Base-by-base conservation (phyloP, 2,329 filamentous ascomycete genomes). In the Ophiostoma piceae region DNA sequence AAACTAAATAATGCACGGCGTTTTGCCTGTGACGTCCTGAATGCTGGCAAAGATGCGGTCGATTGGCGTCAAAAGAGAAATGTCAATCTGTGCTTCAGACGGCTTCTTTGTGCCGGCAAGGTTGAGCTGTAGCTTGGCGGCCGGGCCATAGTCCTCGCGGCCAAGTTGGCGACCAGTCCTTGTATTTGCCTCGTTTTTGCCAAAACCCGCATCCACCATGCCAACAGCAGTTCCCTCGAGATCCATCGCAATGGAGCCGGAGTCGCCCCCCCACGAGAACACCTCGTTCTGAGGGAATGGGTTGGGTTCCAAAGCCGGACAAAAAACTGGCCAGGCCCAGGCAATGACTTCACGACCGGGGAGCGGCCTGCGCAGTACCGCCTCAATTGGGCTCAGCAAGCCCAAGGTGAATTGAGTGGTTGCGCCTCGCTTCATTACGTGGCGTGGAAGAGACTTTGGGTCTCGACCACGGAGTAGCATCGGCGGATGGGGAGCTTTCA, bases 41-140 rank as follows among this genome's bases (percentile, higher is more conserved):
- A 64, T 64, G 60, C 60, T 37, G 19, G 60, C 60, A 37, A 64
- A 64, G 8, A 64, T 64, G 12, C 29, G 29, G 5, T 64, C 60
- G 7, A 64, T 64, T 2, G 60, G 60, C 2, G 16, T 64, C 14
- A 64, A n/a, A 32, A 64, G 19, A 6, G 60, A 64, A n/a, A 64
- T n/a, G 5, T 39, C 60, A 8, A 62, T 35, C 14, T 62, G 29
- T 26, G 32, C 14, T 64, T 37, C 1, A 14, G 1, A n/a, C 32
- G 60, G 16, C 7, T 57, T 3, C 8, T 29, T 22, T 22, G 26
- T 1, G 51, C 3, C 51, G 9, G 51, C 51, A 11, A 57, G 9
- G 22, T 3, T 14, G 51, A 11, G 22, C 11, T 26, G 51, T 26
- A 22, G 19, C 22, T 8, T 57, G 51, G 9, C 16, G 22, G 51